Evolutionary conservation across 2,329 filamentous ascomycete genomes (phyloP).

Genomic region (Cercospora berteroae): DNA sequence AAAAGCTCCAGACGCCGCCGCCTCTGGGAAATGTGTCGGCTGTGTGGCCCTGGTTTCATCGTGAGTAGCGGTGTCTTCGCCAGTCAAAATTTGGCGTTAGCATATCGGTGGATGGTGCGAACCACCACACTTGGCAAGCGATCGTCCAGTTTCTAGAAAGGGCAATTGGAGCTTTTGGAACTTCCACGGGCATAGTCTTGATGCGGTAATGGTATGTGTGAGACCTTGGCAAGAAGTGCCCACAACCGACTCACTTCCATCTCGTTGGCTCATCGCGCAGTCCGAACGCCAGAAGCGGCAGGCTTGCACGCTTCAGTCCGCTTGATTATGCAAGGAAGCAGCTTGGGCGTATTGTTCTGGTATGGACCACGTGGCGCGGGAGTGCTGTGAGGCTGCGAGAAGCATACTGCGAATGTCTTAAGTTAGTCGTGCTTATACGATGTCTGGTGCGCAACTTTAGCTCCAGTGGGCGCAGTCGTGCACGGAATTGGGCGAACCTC

Average conservation of each 20-base stretch:
- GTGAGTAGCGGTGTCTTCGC: neutral
- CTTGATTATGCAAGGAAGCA: neutral
- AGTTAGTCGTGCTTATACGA: neutral
- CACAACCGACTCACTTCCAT: neutral
- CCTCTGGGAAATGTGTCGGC: neutral
- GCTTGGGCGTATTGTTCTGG: neutral
- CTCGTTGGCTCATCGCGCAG: neutral
- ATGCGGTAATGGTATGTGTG: neutral
- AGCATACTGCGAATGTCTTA: neutral
- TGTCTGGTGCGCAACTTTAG: neutral
- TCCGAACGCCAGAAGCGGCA: neutral
- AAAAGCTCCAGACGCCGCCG: neutral
- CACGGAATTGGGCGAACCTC: neutral
- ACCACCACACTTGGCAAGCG: neutral
- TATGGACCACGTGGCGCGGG: neutral
- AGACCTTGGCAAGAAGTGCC: neutral
- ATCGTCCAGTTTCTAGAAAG: neutral
- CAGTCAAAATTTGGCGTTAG: neutral
- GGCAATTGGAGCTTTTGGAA: neutral
- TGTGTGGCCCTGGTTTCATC: neutral
- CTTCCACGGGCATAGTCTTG: neutral
- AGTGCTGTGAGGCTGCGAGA: neutral
- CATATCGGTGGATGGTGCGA: neutral
- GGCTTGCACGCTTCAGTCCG: neutral
- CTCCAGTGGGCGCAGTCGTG: neutral